These are phyloP conservation scores for Apiospora aurea DNA, from an alignment of 2,329 filamentous ascomycete genomes.

Conservation along the genomic window DNA sequence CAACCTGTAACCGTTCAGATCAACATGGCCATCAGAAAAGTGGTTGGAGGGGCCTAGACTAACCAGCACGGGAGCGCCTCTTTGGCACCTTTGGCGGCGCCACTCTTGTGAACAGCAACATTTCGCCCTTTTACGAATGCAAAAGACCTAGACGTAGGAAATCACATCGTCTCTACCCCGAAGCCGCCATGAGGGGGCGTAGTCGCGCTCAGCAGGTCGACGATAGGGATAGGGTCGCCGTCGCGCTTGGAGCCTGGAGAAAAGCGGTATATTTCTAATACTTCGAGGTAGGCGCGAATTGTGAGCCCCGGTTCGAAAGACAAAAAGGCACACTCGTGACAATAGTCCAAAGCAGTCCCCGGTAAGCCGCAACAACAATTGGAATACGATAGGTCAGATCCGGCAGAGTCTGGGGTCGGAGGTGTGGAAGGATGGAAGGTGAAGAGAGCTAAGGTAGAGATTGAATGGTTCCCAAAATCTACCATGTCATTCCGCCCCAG, in stretches of 20 bases:
- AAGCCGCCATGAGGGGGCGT: conserved; percentile 16
- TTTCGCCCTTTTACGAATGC: conserved; percentile 40
- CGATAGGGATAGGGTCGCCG: neutral
- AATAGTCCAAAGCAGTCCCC: neutral
- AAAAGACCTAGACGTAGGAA: conserved; percentile 25
- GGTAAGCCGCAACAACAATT: neutral
- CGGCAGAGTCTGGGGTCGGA: neutral
- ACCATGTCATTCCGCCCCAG: neutral
- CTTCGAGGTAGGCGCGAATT: neutral
- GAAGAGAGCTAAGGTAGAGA: neutral
- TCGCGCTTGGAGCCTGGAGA: neutral
- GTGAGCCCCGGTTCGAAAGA: neutral
- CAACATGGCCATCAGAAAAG: neutral
- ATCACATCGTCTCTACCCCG: conserved; percentile 23
- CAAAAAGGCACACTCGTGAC: neutral
- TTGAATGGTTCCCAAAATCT: neutral
- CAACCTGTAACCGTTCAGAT: conserved; percentile 49
- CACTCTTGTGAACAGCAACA: conserved; percentile 66
- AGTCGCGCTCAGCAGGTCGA: neutral
- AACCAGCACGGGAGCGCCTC: conserved; percentile 65
- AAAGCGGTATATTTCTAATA: neutral
- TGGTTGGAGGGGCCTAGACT: conserved; percentile 38
- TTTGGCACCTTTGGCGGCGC: conserved; percentile 66
- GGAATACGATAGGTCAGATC: neutral
- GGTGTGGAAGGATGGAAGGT: neutral